Conservation (phyloP, 805 yeast genomes). For the Candida broadrunensis region DNA sequence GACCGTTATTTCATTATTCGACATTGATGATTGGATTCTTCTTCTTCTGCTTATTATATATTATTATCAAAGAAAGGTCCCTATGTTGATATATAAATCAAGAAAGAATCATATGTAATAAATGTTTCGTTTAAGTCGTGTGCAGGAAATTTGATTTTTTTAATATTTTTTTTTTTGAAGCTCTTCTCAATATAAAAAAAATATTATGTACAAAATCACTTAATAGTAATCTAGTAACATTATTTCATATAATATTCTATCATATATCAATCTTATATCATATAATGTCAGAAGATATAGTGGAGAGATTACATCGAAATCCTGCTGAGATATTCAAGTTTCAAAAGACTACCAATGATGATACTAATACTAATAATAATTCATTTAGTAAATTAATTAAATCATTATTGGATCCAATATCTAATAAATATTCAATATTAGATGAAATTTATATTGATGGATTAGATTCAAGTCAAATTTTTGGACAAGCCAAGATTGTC, state of each 20-base stretch:
- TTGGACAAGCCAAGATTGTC: slow-evolving; percentile 88
- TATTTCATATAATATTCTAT: too few relatives aligned
- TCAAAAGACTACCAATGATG: slow-evolving; percentile 8
- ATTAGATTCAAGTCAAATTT: slow-evolving; percentile 83
- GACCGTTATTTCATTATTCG: slow-evolving; percentile 5
- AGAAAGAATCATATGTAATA: too few relatives aligned
- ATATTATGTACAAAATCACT: too few relatives aligned
- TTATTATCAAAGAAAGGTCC: too few relatives aligned
- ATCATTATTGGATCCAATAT: slow-evolving; percentile 56
- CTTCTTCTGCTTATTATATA: too few relatives aligned
- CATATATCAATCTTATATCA: not conserved
- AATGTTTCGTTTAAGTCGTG: too few relatives aligned
- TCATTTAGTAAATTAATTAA: slow-evolving; percentile 40
- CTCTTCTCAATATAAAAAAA: not conserved
- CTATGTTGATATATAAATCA: too few relatives aligned
- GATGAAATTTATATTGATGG: slow-evolving; percentile 86
- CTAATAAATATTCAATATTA: slow-evolving; percentile 55
- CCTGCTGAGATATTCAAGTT: slow-evolving; percentile 24
- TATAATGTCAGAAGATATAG: slow-evolving; percentile 18
- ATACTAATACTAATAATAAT: slow-evolving; percentile 5
- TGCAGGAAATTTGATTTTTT: too few relatives aligned
- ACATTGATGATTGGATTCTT: too few relatives aligned
- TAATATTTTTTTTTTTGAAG: not conserved
- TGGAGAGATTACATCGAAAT: slow-evolving; percentile 16
- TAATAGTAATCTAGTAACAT: too few relatives aligned